phyloP scores from a whole-genome alignment of 2,329 filamentous ascomycete genomes.

The Lasiodiplodia theobromae region DNA sequence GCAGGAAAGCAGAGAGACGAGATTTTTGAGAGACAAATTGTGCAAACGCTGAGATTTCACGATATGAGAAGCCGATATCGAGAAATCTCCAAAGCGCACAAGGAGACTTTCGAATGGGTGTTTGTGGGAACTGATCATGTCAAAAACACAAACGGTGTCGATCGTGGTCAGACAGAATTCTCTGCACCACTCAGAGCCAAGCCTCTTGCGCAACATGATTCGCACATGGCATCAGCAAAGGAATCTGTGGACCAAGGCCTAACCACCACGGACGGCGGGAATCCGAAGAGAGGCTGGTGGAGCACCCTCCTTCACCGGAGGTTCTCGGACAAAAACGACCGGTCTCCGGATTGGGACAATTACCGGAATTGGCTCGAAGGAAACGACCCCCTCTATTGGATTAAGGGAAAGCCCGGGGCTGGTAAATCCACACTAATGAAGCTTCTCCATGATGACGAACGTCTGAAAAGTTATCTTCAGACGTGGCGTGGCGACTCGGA shows the following conservation, averaged over 20 bases:
- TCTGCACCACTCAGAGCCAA: neutral
- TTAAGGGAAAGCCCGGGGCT: slow-evolving; percentile 55
- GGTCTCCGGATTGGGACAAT: slow-evolving; percentile 26
- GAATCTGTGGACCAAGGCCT: neutral
- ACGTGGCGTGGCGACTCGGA: slow-evolving; percentile 5
- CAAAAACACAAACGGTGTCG: neutral
- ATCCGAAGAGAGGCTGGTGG: slow-evolving; percentile 13
- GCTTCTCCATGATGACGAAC: slow-evolving; percentile 32
- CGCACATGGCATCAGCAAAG: neutral
- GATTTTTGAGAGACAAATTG: slow-evolving; percentile 15
- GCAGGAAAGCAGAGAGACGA: slow-evolving; percentile 1
- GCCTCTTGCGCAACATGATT: neutral
- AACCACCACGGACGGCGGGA: neutral
- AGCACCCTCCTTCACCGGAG: neutral
- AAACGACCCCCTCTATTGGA: slow-evolving; percentile 36
- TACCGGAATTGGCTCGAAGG: slow-evolving; percentile 34
- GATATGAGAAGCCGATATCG: slow-evolving; percentile 26
- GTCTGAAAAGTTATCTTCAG: slow-evolving; percentile 18
- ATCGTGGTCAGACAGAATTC: neutral
- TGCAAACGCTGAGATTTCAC: slow-evolving; percentile 18
- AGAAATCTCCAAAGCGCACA: slow-evolving; percentile 27
- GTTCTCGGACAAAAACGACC: neutral
- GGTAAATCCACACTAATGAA: slow-evolving; percentile 58
- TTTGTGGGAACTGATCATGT: slow-evolving; percentile 17
- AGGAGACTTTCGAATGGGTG: slow-evolving; percentile 31